These are phyloP conservation scores for Naganishia albida DNA, from an alignment of 1,284 basidiomycete species.

Conservation along the genomic window DNA sequence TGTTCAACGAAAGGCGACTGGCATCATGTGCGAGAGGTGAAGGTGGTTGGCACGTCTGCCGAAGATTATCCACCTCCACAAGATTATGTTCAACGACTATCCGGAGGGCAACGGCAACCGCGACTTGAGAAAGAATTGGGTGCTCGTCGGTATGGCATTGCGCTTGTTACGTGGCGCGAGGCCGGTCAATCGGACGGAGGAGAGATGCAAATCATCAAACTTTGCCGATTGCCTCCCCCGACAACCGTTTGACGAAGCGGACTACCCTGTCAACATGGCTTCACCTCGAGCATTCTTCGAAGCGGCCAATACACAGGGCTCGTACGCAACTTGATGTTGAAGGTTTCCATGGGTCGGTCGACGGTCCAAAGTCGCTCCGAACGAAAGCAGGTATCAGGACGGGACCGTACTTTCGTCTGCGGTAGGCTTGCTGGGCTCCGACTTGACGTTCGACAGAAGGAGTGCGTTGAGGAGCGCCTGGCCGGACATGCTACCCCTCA, in stretches of 20 bases:
- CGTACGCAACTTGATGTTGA: conserved; percentile 40
- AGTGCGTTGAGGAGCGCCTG: conserved; percentile 3
- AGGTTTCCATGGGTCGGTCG: conserved; percentile 25
- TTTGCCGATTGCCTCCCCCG: neutral
- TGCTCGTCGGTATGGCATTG: conserved; percentile 41
- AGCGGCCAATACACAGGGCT: conserved; percentile 43
- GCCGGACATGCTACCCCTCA: conserved; percentile 9
- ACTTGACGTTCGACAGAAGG: neutral
- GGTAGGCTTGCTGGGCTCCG: neutral
- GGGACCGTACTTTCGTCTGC: neutral
- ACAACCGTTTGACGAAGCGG: neutral
- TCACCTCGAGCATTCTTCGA: conserved; percentile 35
- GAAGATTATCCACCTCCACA: conserved; percentile 23
- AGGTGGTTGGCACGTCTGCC: conserved; percentile 21
- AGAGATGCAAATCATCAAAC: conserved; percentile 32
- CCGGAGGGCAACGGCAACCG: conserved; percentile 42
- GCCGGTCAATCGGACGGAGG: conserved; percentile 26
- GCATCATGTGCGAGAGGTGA: neutral
- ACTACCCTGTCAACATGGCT: conserved; percentile 39
- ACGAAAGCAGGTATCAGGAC: neutral
- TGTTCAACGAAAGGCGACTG: conserved; percentile 28
- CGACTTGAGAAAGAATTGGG: conserved; percentile 40
- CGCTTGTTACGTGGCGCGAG: conserved; percentile 36
- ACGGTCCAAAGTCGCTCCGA: conserved; percentile 7
- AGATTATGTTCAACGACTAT: neutral